phyloP scores from a whole-genome alignment of 352 stramenopile species.

The Pythium apleroticum region DNA sequence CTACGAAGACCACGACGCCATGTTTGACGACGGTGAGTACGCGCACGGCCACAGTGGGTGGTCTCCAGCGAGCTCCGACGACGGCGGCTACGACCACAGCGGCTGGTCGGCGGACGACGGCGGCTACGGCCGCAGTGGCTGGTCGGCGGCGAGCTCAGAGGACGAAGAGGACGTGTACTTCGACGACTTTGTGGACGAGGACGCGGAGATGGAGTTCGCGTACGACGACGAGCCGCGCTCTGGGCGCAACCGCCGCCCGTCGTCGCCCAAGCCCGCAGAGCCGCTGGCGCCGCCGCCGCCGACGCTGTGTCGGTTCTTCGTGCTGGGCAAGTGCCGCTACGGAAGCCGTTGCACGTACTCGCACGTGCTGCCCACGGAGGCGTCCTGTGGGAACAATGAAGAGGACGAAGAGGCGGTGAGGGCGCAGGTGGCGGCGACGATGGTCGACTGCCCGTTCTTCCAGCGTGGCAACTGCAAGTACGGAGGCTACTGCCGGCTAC shows the following conservation, averaged over 20 bases:
- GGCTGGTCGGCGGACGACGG: not conserved
- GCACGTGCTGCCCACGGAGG: slow-evolving; percentile 45
- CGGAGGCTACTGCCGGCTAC: slow-evolving; percentile 60
- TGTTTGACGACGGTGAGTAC: no score
- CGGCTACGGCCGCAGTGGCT: not conserved
- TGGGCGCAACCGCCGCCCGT: slow-evolving; percentile 4
- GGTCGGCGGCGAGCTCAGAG: not conserved
- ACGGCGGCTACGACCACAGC: not conserved
- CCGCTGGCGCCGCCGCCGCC: slow-evolving; percentile 27
- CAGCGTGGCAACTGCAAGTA: slow-evolving; percentile 77
- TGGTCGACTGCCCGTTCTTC: slow-evolving; percentile 79
- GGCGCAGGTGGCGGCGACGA: slow-evolving; percentile 46
- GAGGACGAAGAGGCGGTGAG: slow-evolving; percentile 27
- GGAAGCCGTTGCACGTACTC: slow-evolving; percentile 77
- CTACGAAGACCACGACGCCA: slow-evolving; percentile 9
- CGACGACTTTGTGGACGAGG: not conserved
- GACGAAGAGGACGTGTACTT: not conserved
- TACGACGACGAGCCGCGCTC: slow-evolving; percentile 10
- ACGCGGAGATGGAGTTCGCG: slow-evolving; percentile 19
- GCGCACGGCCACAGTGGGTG: not conserved
- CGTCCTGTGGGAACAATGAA: not conserved
- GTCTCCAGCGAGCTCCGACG: not conserved
- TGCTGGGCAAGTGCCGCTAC: slow-evolving; percentile 73
- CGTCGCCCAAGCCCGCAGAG: not conserved
- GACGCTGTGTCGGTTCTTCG: slow-evolving; percentile 71